Evolutionary conservation across 441 rosid genomes (phyloP).

Genomic region (Eruca vesicaria): DNA sequence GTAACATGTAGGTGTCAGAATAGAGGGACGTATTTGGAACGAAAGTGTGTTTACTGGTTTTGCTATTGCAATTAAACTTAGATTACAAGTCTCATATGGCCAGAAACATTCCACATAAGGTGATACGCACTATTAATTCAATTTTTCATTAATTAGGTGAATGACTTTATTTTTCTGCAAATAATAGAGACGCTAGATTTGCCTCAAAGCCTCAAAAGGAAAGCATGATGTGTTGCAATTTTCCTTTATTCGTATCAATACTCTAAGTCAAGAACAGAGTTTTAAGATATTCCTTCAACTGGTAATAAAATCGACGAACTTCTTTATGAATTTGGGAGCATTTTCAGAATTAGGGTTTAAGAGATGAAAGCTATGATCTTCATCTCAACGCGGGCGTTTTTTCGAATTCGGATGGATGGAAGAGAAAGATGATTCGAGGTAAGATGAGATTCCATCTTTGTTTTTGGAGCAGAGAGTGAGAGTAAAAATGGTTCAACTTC

Average conservation of each 20-base stretch:
- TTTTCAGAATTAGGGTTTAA: constrained; percentile 23
- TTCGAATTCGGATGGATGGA: constrained; percentile 41
- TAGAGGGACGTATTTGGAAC: not conserved
- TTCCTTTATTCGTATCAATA: not conserved
- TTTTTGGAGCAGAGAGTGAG: not conserved
- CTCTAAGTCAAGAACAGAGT: not conserved
- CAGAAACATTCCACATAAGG: not conserved
- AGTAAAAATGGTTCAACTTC: too few species aligned
- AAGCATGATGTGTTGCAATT: too few species aligned
- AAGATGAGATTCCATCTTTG: constrained; percentile 13
- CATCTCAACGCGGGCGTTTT: constrained; percentile 44
- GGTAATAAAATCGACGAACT: constrained; percentile 34
- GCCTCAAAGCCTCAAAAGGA: too few species aligned
- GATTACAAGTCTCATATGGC: not conserved
- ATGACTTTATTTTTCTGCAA: not conserved
- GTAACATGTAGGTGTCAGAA: not conserved
- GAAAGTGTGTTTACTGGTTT: not conserved
- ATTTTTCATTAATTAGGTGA: not conserved
- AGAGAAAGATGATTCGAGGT: too few species aligned
- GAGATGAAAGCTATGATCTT: constrained; percentile 48
- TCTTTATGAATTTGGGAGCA: constrained; percentile 33
- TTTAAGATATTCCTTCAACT: not conserved
- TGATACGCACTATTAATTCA: too few species aligned
- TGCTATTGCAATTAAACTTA: not conserved
- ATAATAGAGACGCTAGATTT: not conserved